Base-by-base conservation (phyloP, 2,329 filamentous ascomycete genomes). In the Penicillium sp. region DNA sequence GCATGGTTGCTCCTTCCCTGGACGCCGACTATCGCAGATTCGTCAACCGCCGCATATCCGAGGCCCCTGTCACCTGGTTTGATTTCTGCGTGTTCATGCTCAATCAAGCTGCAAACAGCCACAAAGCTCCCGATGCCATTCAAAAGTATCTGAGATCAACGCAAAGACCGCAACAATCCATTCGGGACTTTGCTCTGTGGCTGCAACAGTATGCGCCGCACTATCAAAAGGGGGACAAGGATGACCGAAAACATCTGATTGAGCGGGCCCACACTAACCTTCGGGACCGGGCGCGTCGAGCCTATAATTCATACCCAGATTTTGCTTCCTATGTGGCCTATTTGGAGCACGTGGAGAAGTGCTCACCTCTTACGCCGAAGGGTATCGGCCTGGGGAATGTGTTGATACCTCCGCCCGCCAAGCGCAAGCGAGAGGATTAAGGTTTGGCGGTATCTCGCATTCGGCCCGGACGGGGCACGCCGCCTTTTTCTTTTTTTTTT, bases 181-280 rank as follows among this genome's bases (percentile, higher is more conserved):
- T 43, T 13, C 28, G 40, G 25, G 40, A 43, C 18, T 43, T 27
- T 43, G 40, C 40, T 25, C 26, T 43, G 18, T 43, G 40, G 40
- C 6, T 35, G 9, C 40, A 43, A 32, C 18, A 34, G 9, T 43
- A 25, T 35, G 40, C 40, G 12, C 40, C 40, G 5, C 40, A 43
- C 26, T 43, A 26, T n/a, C 29, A 12, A 25, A 43, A 32, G 11
- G 13, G 28, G 9, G 29, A 25, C 1, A 33, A 25, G 29, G 40
- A 43, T 8, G 40, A 43, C 9, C 40, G 32, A 12, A 43, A 32
- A 24, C 40, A 43, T 26, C 26, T 43, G 9, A 24, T 25, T 12
- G 40, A 43, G 6, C 40, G 11, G 2, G 9, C 11, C 32, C 25
- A 6, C 3, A 5, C 13, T 25, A 11, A 8, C n/a, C 24, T 43